These are phyloP conservation scores for Martiniozyma abietophila DNA, from an alignment of 805 yeast genomes.

Conservation along the genomic window DNA sequence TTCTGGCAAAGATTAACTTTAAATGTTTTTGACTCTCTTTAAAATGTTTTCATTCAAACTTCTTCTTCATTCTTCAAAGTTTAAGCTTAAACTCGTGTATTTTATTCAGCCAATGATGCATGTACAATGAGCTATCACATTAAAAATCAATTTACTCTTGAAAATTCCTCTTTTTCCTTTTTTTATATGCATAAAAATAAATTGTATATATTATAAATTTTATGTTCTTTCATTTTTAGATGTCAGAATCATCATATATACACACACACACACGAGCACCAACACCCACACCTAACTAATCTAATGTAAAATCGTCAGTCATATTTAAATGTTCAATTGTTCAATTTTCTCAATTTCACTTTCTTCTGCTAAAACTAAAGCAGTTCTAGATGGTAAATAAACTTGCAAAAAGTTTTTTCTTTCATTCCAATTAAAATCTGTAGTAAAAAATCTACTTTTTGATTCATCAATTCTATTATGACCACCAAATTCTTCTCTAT, in stretches of 20 bases:
- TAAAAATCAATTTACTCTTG: too few relatives aligned
- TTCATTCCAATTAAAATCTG: slow-evolving; percentile 71
- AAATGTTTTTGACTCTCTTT: too few relatives aligned
- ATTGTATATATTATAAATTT: too few relatives aligned
- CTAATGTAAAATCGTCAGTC: neutral
- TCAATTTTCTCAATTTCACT: slow-evolving; percentile 20
- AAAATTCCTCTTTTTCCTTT: too few relatives aligned
- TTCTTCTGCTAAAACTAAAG: slow-evolving; percentile 45
- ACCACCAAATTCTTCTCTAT: slow-evolving; percentile 68
- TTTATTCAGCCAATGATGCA: too few relatives aligned
- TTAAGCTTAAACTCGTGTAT: too few relatives aligned
- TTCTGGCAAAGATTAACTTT: too few relatives aligned
- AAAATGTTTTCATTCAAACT: too few relatives aligned
- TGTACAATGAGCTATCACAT: too few relatives aligned
- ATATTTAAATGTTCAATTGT: neutral
- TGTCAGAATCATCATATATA: neutral
- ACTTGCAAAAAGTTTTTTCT: slow-evolving; percentile 71
- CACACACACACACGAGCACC: neutral
- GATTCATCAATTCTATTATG: slow-evolving; percentile 59
- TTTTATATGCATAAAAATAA: too few relatives aligned
- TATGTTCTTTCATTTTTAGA: too few relatives aligned
- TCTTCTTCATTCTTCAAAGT: too few relatives aligned
- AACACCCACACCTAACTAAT: slow-evolving; percentile 7
- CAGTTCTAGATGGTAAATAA: slow-evolving; percentile 71
- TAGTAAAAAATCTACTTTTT: slow-evolving; percentile 51